Evolutionary conservation across 2,329 filamentous ascomycete genomes (phyloP), one percentile per base, ranked within the genome.

Genomic region (Trichoderma sp.): DNA sequence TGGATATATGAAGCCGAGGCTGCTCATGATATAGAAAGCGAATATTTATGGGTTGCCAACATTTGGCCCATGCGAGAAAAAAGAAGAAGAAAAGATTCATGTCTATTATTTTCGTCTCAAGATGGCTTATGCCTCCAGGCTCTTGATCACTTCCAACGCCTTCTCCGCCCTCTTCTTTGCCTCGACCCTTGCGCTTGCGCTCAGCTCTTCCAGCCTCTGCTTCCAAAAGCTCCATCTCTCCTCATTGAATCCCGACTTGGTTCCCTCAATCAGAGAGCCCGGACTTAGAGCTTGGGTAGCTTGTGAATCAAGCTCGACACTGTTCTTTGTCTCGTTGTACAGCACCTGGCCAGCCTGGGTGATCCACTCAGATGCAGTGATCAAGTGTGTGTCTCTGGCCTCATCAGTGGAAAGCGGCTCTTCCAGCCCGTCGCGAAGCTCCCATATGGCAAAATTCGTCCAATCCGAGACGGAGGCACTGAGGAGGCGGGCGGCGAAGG

Each of bases 191-290:
- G 79, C 76, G 8, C 77, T 67, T 5, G 59, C 66, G 1, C 77
- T 77, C 60, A 83, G 50, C 27, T 78, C 76, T 38, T 73, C 77
- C n/a, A 83, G 59, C 60, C 82, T 79, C 56, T 78, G 72, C 50
- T 78, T 74, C 83, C 82, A 84, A 74, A 82, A 83, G 31, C 33
- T 38, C 82, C 82, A 84, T 14, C 82, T 78, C 76, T 78, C 78
- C 33, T 77, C 71, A 38, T 71, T 80, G 59, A 81, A 71, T 16
- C 79, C 82, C n/a, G 79, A 72, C 68, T 75, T 75, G 5, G 62
- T 74, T 8, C 56, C 77, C 67, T 76, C 33, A 56, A 80, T 79
- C 21, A 80, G 74, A 21, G 69, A 65, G 1, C 81, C 81, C 11
- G 79, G 68, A 66, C 75, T 78, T 62, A 80, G 68, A 29, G 77